Percentiles rank a stretch among this genome's conserved stretches.
These are phyloP conservation scores for Colletotrichum agaves DNA, from an alignment of 2,329 filamentous ascomycete species.

Conservation along the genomic window DNA sequence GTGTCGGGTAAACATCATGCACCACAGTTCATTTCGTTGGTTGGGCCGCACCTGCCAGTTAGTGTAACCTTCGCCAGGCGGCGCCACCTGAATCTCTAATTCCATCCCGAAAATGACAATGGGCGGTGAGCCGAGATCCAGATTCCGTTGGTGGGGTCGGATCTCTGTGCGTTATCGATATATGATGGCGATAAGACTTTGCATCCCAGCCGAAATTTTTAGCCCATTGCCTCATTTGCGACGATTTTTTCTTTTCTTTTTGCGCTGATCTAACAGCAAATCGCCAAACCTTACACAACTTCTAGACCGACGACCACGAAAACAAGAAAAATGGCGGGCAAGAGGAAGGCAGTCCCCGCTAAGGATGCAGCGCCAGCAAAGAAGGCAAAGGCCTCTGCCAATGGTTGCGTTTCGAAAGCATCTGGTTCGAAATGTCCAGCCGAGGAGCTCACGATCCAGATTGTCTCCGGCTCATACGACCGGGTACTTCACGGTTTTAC, in stretches of 20 bases:
- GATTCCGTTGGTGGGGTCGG: slow-evolving; percentile 15
- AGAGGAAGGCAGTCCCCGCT: slow-evolving; percentile 55
- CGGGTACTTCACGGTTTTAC: slow-evolving; percentile 90
- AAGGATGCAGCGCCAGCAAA: slow-evolving; percentile 44
- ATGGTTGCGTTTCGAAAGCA: slow-evolving; percentile 23
- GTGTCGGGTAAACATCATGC: slow-evolving; percentile 34
- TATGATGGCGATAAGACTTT: slow-evolving; percentile 32
- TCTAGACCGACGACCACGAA: slow-evolving; percentile 22
- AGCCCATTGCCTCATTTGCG: background rate
- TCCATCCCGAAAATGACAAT: slow-evolving; percentile 1
- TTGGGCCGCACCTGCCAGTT: background rate
- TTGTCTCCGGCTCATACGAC: slow-evolving; percentile 94
- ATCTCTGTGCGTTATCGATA: slow-evolving; percentile 36
- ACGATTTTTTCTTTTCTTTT: slow-evolving; percentile 18
- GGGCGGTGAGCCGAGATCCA: slow-evolving; percentile 10
- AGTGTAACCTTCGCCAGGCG: background rate
- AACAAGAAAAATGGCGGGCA: slow-evolving; percentile 49
- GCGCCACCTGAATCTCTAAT: slow-evolving; percentile 14
- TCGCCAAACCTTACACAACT: slow-evolving; percentile 9
- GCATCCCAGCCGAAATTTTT: slow-evolving; percentile 29
- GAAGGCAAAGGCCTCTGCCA: slow-evolving; percentile 45
- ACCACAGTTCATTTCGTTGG: slow-evolving; percentile 8
- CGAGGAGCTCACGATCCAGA: slow-evolving; percentile 75
- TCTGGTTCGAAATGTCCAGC: slow-evolving; percentile 13
- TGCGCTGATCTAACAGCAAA: slow-evolving; percentile 8